A percentile compares a stretch with the other conserved stretches of the same genome.
These are phyloP conservation scores for Melanomma pulvis-pyrius DNA, from an alignment of 495 filamentous ascomycete species.

Conservation along the genomic window DNA sequence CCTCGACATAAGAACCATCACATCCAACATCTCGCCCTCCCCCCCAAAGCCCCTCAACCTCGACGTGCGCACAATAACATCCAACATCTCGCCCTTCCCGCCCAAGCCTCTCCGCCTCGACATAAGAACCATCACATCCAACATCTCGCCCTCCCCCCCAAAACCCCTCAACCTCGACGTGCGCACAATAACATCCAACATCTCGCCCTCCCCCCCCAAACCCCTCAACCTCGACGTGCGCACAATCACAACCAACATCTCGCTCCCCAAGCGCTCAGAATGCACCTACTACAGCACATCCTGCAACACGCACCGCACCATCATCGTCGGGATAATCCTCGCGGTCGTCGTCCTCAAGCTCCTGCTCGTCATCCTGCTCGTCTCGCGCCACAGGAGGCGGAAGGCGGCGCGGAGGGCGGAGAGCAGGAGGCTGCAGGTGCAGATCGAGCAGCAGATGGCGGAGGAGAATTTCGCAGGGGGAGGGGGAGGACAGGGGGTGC, in stretches of 20 bases:
- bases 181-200: no score
- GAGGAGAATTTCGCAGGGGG: no score
- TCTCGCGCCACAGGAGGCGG: slow-evolving; percentile 10
- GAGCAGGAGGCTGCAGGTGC: background rate
- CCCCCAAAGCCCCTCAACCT: no score
- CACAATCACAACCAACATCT: background rate
- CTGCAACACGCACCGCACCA: slow-evolving; percentile 16
- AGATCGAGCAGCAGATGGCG: background rate
- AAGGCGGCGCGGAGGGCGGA: background rate
- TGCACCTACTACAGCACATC: slow-evolving; percentile 11
- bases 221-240: no score
- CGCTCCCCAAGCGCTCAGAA: slow-evolving; percentile 9
- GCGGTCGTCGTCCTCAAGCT: slow-evolving; percentile 11
- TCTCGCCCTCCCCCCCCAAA: no score
- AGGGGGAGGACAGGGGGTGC: no score
- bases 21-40: no score
- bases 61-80: background rate
- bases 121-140: background rate
- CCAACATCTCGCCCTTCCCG: background rate
- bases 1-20: no score
- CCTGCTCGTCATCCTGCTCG: slow-evolving; percentile 11
- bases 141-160: background rate
- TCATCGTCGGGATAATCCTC: slow-evolving; percentile 13
- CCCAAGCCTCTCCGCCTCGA: background rate
- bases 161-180: background rate